Evolutionary conservation across 2,329 filamentous ascomycete genomes (phyloP).

Genomic region (Pyrenophora tritici-repentis): DNA sequence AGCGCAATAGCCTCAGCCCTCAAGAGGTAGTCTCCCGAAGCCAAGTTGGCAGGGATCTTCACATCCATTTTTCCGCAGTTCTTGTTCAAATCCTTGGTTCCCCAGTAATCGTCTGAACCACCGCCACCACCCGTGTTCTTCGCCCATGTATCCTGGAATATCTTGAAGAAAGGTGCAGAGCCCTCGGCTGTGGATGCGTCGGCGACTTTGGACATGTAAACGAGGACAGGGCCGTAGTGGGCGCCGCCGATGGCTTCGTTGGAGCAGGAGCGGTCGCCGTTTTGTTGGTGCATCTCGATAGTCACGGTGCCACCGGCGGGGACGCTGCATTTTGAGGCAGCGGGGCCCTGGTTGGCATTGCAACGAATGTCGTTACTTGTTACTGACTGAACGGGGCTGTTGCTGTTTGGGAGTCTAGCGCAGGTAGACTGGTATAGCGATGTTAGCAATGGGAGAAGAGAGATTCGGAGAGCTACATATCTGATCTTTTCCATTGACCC

Average conservation of each 20-base stretch:
- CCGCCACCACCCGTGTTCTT: slow-evolving; percentile 48
- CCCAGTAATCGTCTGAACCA: slow-evolving; percentile 57
- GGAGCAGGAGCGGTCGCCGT: slow-evolving; percentile 58
- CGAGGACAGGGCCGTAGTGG: slow-evolving; percentile 38
- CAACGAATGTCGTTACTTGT: slow-evolving; percentile 60
- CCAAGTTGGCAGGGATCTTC: slow-evolving; percentile 58
- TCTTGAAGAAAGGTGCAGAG: slow-evolving; percentile 61
- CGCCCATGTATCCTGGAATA: slow-evolving; percentile 60
- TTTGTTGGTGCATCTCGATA: slow-evolving; percentile 55
- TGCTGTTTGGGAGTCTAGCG: slow-evolving; percentile 44
- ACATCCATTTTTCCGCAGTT: slow-evolving; percentile 56
- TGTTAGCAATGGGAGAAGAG: slow-evolving; percentile 6
- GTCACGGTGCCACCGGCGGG: slow-evolving; percentile 56
- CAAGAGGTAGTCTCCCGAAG: slow-evolving; percentile 57
- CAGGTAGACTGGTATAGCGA: slow-evolving; percentile 23
- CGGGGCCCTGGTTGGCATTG: slow-evolving; percentile 34
- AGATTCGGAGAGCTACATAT: slow-evolving; percentile 14
- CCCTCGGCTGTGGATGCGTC: slow-evolving; percentile 56
- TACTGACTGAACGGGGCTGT: slow-evolving; percentile 53
- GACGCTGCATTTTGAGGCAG: slow-evolving; percentile 52
- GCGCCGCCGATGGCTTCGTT: slow-evolving; percentile 43
- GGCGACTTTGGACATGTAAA: slow-evolving; percentile 53
- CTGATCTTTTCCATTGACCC: slow-evolving; percentile 40
- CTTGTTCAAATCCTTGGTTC: slow-evolving; percentile 53
- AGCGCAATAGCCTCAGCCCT: slow-evolving; percentile 64